phyloP scores from a whole-genome alignment of 1,284 basidiomycete species.

The Boletus semigastroideus region DNA sequence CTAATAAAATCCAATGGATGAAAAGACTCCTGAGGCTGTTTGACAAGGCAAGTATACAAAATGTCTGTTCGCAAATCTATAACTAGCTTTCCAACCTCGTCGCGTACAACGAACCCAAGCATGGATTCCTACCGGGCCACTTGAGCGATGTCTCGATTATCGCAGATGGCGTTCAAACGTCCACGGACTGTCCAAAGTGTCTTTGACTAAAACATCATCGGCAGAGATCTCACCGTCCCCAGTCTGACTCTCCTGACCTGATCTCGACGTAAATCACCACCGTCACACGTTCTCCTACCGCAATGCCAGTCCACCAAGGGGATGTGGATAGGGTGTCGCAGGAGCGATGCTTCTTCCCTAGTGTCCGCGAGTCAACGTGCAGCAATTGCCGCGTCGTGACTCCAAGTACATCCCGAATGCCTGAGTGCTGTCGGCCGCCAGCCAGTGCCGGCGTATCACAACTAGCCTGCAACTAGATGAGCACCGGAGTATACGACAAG shows the following conservation, averaged over 20 bases:
- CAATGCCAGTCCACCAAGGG: slow-evolving; percentile 2
- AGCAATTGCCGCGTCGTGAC: background rate
- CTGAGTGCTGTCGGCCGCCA: slow-evolving; percentile 8
- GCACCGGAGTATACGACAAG: background rate
- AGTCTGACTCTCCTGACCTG: too few species aligned
- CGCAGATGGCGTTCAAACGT: too few species aligned
- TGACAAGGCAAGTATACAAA: too few species aligned
- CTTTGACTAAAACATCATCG: too few species aligned
- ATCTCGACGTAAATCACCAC: background rate
- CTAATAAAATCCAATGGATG: background rate
- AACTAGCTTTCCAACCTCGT: too few species aligned
- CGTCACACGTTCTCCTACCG: background rate
- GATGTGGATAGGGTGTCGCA: background rate
- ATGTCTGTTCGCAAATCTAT: too few species aligned
- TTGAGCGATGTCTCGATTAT: too few species aligned
- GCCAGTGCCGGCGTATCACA: slow-evolving; percentile 13
- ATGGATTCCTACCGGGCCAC: too few species aligned
- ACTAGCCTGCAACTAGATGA: slow-evolving; percentile 7
- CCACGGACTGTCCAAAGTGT: too few species aligned
- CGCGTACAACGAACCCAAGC: too few species aligned
- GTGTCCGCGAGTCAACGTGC: background rate
- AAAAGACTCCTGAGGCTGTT: too few species aligned
- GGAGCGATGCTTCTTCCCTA: background rate
- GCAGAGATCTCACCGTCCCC: too few species aligned
- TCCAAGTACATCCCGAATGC: background rate